Percentiles rank a stretch among this genome's conserved stretches.
Conservation (phyloP, 2,329 filamentous ascomycete species). For the Chrysoporthe austroafricana region DNA sequence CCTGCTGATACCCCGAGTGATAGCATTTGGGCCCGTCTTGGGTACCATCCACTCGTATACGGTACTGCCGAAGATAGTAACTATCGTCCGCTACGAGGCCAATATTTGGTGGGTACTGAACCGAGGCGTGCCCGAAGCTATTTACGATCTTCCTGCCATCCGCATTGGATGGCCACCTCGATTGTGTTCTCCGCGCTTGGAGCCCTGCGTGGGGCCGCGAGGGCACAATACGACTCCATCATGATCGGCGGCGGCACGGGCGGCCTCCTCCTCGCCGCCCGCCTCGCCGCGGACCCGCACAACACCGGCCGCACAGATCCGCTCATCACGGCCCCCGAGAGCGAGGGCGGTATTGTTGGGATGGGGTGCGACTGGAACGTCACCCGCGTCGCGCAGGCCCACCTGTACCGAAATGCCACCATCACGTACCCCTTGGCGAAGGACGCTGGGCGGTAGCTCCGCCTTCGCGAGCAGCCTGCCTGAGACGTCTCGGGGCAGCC, state of each 20-base stretch:
- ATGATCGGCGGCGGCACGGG: constrained; percentile 59
- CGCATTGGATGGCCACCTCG: no score
- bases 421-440: constrained; percentile 48
- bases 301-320: constrained; percentile 42
- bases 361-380: constrained; percentile 47
- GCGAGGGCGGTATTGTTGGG: constrained; percentile 42
- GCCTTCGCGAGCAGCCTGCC: not conserved
- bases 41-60: not conserved
- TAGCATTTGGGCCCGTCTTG: not conserved
- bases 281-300: constrained; percentile 48
- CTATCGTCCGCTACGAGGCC: not conserved
- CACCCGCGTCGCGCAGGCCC: constrained; percentile 35
- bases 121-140: no score
- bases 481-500: not conserved
- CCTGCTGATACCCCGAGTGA: not conserved
- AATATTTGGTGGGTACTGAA: no score
- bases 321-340: constrained; percentile 41
- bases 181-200: not conserved
- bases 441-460: constrained; percentile 60
- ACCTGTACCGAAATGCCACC: constrained; percentile 40
- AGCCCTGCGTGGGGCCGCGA: not conserved
- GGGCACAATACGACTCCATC: constrained; percentile 32
- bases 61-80: not conserved
- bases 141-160: not conserved
- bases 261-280: constrained; percentile 54